phyloP scores from a whole-genome alignment of 306 rosid genomes.

The Amphicarpaea edgeworthii region DNA sequence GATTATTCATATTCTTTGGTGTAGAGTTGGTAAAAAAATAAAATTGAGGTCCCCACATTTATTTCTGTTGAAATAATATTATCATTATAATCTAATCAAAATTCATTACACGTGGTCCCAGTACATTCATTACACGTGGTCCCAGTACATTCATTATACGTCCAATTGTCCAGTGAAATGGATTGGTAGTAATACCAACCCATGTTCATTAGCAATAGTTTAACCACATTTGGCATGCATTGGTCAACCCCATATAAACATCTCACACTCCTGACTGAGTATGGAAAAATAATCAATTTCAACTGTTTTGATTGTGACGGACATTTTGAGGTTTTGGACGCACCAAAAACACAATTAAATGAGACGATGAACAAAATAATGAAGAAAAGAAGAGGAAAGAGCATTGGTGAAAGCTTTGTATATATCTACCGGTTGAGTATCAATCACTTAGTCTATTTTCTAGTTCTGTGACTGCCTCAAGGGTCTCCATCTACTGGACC shows the following conservation, averaged over 20 bases:
- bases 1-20: conserved; percentile 28
- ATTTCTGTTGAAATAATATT: conserved; percentile 11
- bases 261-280: conserved; percentile 24
- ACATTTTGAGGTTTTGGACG: conserved; percentile 31
- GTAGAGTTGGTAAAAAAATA: conserved; percentile 9
- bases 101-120: too few species aligned
- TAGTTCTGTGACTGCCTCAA: conserved; percentile 23
- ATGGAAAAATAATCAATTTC: not conserved
- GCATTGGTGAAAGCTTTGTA: not conserved
- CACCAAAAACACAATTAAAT: conserved; percentile 22
- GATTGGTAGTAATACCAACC: not conserved
- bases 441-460: conserved; percentile 47
- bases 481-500: conserved; percentile 52
- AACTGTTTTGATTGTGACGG: conserved; percentile 37
- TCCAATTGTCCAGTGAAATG: not conserved
- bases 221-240: not conserved
- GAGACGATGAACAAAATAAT: not conserved
- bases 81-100: conserved; percentile 15
- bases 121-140: conserved; percentile 18
- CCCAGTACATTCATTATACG: conserved; percentile 34
- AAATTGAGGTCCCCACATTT: conserved; percentile 24
- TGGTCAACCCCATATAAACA: conserved; percentile 27
- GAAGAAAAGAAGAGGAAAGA: not conserved
- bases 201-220: not conserved
- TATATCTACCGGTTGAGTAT: conserved; percentile 31